Evolutionary conservation across 257 asterid genomes (phyloP), one percentile per base, ranked within the genome.

Genomic region (Marsdenia floribunda): DNA sequence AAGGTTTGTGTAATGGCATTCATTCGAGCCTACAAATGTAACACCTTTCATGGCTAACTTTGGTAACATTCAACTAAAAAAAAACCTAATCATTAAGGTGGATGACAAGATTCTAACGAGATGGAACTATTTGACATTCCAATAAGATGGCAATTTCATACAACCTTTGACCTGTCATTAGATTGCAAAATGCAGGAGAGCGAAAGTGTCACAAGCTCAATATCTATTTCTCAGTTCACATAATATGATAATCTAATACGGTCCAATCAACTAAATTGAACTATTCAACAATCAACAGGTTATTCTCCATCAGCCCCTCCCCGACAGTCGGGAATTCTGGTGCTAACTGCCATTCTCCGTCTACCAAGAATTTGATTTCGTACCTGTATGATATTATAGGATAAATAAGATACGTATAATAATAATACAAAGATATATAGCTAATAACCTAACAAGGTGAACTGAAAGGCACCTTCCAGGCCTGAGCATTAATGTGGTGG

Each of bases 321-420:
- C 99, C 97, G 49, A 86, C 77, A 4, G 81, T 81, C n/a, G 96
- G 96, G 60, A 85, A 84, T 78, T 94, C 87, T 38, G 93, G 86
- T 38, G 97, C 90, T 61, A 92, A 71, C 0, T 76, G 75, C 99
- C 98, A 92, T 59, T 90, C 97, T 57, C 97, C 98, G 78, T 94
- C 95, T 26, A 92, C 83, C 80, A 89, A 67, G 87, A 94, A 92
- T 80, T 94, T 94, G 78, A 94, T 86, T 81, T 94, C 96, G 50
- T 94, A 92, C 85, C 87, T 86, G 70, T 60, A 52, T 10, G 8
- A 18, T 22, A 63, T 53, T 12, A 64, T 35, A 68, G 71, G 71
- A 37, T 58, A 55, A 37, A 71, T 35, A 3, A 49, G 58, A 47
- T 9, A n/a, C 19, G 40, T 13, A 66, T 33, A 24, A 53, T 33